Percentiles rank a stretch among this genome's conserved stretches.
These are phyloP conservation scores for Aspergillus sp. DNA, from an alignment of 2,329 filamentous ascomycete genomes.

Conservation along the genomic window DNA sequence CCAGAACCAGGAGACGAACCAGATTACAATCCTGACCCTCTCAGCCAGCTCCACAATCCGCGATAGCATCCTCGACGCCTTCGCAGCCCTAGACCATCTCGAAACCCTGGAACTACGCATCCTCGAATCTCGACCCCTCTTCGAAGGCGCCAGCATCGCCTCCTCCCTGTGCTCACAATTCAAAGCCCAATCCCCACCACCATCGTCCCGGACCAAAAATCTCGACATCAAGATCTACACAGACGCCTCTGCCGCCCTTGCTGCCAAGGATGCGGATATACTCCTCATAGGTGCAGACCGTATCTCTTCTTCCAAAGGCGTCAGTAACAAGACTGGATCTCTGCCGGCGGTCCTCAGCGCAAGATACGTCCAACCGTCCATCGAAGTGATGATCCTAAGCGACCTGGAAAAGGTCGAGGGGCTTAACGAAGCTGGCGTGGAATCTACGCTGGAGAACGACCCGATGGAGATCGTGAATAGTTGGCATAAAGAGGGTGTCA, in stretches of 20 bases:
- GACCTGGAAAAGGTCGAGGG: constrained; percentile 55
- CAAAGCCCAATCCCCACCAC: constrained; percentile 10
- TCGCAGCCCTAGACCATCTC: constrained; percentile 24
- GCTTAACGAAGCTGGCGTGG: background rate
- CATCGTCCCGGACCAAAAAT: constrained; percentile 9
- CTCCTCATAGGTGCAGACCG: constrained; percentile 58
- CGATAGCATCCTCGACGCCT: constrained; percentile 39
- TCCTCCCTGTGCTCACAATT: constrained; percentile 25
- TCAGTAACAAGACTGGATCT: constrained; percentile 61
- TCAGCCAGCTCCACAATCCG: constrained; percentile 57
- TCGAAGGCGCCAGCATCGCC: constrained; percentile 55
- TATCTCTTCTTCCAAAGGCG: constrained; percentile 49
- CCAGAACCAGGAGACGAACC: constrained; percentile 3
- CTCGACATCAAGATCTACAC: constrained; percentile 47
- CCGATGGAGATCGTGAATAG: constrained; percentile 41
- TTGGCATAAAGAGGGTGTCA: constrained; percentile 36
- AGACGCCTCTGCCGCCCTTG: constrained; percentile 52
- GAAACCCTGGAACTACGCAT: constrained; percentile 47
- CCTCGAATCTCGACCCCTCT: constrained; percentile 59
- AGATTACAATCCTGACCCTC: constrained; percentile 49
- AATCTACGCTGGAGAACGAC: constrained; percentile 31
- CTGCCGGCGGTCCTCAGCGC: constrained; percentile 51
- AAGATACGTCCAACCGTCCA: constrained; percentile 40
- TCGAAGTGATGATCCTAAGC: constrained; percentile 48
- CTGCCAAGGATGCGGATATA: constrained; percentile 46